A percentile compares a stretch with the other conserved stretches of the same genome.
These are phyloP conservation scores for Yamadazyma phyllophila DNA, from an alignment of 805 yeast genomes.

Conservation along the genomic window DNA sequence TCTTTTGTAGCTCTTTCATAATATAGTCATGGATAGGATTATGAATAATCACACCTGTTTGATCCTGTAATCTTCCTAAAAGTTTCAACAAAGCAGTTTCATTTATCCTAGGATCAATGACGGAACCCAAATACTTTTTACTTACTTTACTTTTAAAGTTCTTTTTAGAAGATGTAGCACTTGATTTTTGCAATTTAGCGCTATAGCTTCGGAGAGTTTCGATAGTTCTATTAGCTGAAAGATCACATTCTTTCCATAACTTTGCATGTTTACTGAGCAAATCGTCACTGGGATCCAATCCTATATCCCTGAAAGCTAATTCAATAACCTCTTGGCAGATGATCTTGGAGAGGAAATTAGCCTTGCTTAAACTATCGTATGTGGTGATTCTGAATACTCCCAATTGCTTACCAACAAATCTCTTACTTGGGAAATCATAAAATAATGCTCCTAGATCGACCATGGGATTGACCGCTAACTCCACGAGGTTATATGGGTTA, in stretches of 20 bases:
- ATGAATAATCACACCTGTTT: constrained; percentile 40
- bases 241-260: constrained; percentile 50
- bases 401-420: constrained; percentile 45
- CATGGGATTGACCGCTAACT: constrained; percentile 30
- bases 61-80: constrained; percentile 48
- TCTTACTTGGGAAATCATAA: constrained; percentile 32
- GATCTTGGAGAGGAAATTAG: constrained; percentile 47
- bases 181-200: constrained; percentile 41
- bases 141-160: constrained; percentile 34
- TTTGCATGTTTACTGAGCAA: constrained; percentile 38
- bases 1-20: constrained; percentile 37
- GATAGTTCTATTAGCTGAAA: constrained; percentile 36
- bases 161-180: constrained; percentile 35
- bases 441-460: constrained; percentile 47
- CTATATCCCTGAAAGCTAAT: constrained; percentile 45
- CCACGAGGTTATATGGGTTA: constrained; percentile 33
- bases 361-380: constrained; percentile 47
- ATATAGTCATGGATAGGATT: constrained; percentile 59
- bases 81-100: constrained; percentile 47
- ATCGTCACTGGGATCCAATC: constrained; percentile 31
- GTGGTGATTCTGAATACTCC: constrained; percentile 53
- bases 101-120: constrained; percentile 37
- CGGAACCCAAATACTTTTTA: constrained; percentile 40
- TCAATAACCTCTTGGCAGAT: constrained; percentile 49
- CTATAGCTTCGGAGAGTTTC: constrained; percentile 37